Evolutionary conservation across 2,329 filamentous ascomycete genomes (phyloP).

Genomic region (Knufia fluminis): DNA sequence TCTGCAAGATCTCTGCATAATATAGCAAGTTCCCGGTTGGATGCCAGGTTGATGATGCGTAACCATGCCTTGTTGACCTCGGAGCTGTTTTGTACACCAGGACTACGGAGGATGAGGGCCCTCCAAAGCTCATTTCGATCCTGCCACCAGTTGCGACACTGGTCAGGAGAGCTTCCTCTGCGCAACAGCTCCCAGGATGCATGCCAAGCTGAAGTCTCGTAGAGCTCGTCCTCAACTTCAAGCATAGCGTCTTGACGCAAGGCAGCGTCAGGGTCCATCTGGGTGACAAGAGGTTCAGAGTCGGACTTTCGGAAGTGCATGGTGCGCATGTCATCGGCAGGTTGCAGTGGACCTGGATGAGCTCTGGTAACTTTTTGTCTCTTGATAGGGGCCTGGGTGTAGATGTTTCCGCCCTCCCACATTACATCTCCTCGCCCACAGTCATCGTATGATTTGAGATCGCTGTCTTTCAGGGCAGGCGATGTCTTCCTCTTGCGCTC

Average conservation of each 20-base stretch:
- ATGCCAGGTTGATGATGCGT: conserved; percentile 20
- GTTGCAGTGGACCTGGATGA: conserved; percentile 57
- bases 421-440: conserved; percentile 67
- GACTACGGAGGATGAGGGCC: conserved; percentile 67
- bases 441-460: conserved; percentile 64
- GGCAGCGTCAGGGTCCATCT: conserved; percentile 86
- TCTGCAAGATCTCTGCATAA: conserved; percentile 37
- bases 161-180: conserved; percentile 63
- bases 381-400: conserved; percentile 85
- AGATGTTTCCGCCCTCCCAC: conserved; percentile 82
- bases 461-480: conserved; percentile 63
- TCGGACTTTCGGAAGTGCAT: conserved; percentile 43
- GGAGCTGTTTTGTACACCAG: conserved; percentile 30
- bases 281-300: conserved; percentile 60
- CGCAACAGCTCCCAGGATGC: conserved; percentile 90
- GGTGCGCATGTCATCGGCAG: conserved; percentile 44
- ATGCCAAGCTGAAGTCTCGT: conserved; percentile 84
- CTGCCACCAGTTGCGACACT: conserved; percentile 76
- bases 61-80: conserved; percentile 27
- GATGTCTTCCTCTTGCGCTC: conserved; percentile 63
- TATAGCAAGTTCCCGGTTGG: conserved; percentile 18
- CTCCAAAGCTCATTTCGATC: conserved; percentile 84
- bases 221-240: conserved; percentile 74
- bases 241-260: conserved; percentile 67
- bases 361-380: conserved; percentile 70